A percentile compares a stretch with the other conserved stretches of the same genome.
Evolutionary conservation across 164 flowering plant genomes (phyloP).

Genomic region (Protea cynaroides): DNA sequence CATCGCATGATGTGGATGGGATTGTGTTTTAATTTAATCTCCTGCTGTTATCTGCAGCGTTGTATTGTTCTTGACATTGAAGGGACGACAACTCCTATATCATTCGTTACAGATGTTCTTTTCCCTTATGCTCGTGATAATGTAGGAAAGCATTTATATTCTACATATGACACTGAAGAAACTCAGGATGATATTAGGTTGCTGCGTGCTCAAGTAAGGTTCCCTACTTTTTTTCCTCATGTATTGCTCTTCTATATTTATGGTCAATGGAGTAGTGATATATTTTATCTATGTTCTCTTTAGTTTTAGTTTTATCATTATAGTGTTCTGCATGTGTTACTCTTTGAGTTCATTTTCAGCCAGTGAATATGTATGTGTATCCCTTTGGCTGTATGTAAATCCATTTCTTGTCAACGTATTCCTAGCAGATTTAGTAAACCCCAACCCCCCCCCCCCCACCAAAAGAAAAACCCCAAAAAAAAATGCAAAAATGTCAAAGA

Average conservation of each 20-base stretch:
- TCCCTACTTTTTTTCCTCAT: conserved; percentile 6
- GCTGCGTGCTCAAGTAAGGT: conserved; percentile 73
- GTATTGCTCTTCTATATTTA: background rate
- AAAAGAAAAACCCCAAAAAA: too few relatives aligned
- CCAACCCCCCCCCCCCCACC: too few relatives aligned
- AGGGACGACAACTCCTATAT: conserved; percentile 95
- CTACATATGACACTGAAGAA: conserved; percentile 76
- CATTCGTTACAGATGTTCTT: conserved; percentile 93
- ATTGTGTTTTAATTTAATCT: background rate
- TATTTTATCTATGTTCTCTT: too few relatives aligned
- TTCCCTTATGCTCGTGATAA: conserved; percentile 95
- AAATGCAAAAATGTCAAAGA: too few relatives aligned
- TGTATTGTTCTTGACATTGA: conserved; percentile 98
- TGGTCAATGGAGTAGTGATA: background rate
- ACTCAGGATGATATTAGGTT: conserved; percentile 83
- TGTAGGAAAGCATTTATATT: conserved; percentile 73
- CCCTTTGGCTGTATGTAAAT: too few relatives aligned
- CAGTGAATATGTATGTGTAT: background rate
- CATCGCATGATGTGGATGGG: background rate
- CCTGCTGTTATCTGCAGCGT: conserved; percentile 46
- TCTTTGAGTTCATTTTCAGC: background rate
- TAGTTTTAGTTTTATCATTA: background rate
- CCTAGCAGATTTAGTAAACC: too few relatives aligned
- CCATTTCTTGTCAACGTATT: too few relatives aligned
- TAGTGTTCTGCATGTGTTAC: background rate